A percentile compares a stretch with the other conserved stretches of the same genome.
These are phyloP conservation scores for Gossypium laxum DNA, from an alignment of 441 rosid genomes.

Conservation along the genomic window DNA sequence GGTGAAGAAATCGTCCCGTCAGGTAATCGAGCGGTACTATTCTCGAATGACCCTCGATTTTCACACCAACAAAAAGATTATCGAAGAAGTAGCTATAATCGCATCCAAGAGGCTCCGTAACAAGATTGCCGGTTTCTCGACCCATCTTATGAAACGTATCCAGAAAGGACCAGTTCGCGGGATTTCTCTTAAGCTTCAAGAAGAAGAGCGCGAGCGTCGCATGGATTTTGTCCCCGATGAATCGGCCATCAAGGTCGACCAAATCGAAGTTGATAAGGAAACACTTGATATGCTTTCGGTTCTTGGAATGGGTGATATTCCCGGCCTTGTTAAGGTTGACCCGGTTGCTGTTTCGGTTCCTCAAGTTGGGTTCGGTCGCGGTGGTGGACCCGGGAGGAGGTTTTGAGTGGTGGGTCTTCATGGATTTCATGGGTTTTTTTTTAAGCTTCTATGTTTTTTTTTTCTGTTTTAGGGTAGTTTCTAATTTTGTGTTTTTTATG, in stretches of 20 bases:
- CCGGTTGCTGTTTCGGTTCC: conserved; percentile 25
- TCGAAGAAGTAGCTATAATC: conserved; percentile 40
- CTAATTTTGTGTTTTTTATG: neutral
- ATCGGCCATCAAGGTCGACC: conserved; percentile 37
- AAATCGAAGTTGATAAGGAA: conserved; percentile 39
- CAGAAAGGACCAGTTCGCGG: conserved; percentile 52
- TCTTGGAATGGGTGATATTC: conserved; percentile 31
- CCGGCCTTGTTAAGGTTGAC: conserved; percentile 32
- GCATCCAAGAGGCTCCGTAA: conserved; percentile 41
- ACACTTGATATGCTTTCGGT: conserved; percentile 39
- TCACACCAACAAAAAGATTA: conserved; percentile 40
- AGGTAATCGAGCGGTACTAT: conserved; percentile 40
- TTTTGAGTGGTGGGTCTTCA: conserved; percentile 18
- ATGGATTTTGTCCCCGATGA: conserved; percentile 47
- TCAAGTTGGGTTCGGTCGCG: conserved; percentile 19
- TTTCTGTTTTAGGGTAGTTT: neutral
- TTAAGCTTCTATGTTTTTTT: neutral
- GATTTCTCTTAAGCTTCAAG: conserved; percentile 43
- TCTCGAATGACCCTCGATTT: conserved; percentile 40
- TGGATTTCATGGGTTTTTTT: neutral
- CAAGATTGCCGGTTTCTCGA: conserved; percentile 48
- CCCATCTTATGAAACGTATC: conserved; percentile 47
- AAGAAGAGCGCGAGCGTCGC: conserved; percentile 45
- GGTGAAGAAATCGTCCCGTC: conserved; percentile 45
- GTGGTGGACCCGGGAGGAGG: conserved; percentile 32